Percentiles rank a stretch among this genome's conserved stretches.
Conservation (phyloP, 2,329 filamentous ascomycete species). For the Pseudogymnoascus sp. region DNA sequence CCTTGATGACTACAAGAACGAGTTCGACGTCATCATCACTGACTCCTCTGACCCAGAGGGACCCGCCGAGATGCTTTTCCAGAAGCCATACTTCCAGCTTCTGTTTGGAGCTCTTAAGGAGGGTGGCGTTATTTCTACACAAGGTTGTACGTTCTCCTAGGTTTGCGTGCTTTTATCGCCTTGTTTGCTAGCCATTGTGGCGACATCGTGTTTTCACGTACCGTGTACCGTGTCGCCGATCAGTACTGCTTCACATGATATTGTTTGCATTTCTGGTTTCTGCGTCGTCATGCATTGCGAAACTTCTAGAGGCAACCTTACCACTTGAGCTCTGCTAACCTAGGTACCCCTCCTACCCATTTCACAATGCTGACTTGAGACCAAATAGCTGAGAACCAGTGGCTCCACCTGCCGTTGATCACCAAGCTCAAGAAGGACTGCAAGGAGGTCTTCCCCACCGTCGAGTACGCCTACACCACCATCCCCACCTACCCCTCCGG, state of each 20-base stretch:
- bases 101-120: constrained; percentile 82
- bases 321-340: constrained; percentile 6
- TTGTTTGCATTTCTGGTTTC: not conserved
- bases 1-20: constrained; percentile 90
- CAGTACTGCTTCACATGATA: constrained; percentile 1
- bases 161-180: constrained; percentile 19
- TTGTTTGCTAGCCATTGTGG: not conserved
- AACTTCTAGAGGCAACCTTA: constrained; percentile 6
- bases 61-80: constrained; percentile 90
- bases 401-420: constrained; percentile 94
- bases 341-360: not conserved
- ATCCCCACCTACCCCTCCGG: constrained; percentile 98
- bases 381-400: constrained; percentile 87
- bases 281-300: not conserved
- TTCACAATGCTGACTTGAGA: constrained; percentile 2
- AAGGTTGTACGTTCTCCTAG: constrained; percentile 97
- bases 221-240: not conserved
- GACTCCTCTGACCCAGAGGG: constrained; percentile 97
- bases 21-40: constrained; percentile 99
- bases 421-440: constrained; percentile 92
- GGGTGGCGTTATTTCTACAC: constrained; percentile 96
- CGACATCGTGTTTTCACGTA: not conserved
- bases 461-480: constrained; percentile 98
- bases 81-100: constrained; percentile 98
- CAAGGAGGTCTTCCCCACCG: constrained; percentile 93